These are phyloP conservation scores for Metschnikowia kofuensis DNA, from an alignment of 805 yeast species.

Conservation along the genomic window DNA sequence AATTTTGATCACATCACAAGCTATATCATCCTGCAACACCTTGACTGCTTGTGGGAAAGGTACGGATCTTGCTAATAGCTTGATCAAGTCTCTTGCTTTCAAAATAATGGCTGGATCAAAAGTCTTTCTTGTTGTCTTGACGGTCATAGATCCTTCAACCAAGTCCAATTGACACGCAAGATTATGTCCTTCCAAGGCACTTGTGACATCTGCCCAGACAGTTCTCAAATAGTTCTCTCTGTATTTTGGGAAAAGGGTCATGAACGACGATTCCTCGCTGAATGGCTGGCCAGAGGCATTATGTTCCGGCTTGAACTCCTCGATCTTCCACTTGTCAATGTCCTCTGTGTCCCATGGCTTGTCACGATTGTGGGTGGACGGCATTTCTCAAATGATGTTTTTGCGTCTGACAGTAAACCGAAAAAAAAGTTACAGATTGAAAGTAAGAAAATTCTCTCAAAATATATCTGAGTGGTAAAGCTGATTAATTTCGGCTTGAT, in stretches of 20 bases:
- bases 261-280: slow-evolving; percentile 93
- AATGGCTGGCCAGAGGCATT: slow-evolving; percentile 83
- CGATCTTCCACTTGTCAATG: slow-evolving; percentile 87
- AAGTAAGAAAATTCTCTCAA: too few relatives aligned
- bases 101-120: slow-evolving; percentile 91
- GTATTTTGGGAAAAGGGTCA: slow-evolving; percentile 94
- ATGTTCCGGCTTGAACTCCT: slow-evolving; percentile 87
- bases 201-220: slow-evolving; percentile 92
- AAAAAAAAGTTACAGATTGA: too few relatives aligned
- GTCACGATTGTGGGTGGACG: slow-evolving; percentile 88
- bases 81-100: slow-evolving; percentile 92
- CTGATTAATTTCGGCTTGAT: too few relatives aligned
- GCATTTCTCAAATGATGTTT: slow-evolving; percentile 58
- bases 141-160: slow-evolving; percentile 97
- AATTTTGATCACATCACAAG: slow-evolving; percentile 95
- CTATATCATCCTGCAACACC: slow-evolving; percentile 85
- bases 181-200: slow-evolving; percentile 66
- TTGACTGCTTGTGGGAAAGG: slow-evolving; percentile 96
- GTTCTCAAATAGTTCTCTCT: slow-evolving; percentile 86
- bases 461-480: too few relatives aligned
- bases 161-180: slow-evolving; percentile 83
- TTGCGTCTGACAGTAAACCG: background rate
- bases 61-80: slow-evolving; percentile 90
- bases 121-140: slow-evolving; percentile 91
- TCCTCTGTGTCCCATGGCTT: slow-evolving; percentile 98